These are phyloP conservation scores for Candida nemodendra DNA, from an alignment of 805 yeast genomes.

Conservation along the genomic window DNA sequence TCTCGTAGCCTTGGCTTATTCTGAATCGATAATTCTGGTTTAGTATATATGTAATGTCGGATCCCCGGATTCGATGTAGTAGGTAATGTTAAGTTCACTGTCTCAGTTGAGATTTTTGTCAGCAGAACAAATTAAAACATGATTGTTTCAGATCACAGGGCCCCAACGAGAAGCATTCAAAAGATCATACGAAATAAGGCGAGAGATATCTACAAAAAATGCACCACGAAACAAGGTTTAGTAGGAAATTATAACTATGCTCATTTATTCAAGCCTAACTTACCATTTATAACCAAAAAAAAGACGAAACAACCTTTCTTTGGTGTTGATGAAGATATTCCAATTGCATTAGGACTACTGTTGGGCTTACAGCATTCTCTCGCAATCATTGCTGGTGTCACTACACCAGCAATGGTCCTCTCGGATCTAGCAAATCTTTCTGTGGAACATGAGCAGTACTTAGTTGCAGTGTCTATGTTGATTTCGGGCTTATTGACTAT, in stretches of 20 bases:
- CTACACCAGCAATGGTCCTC: slow-evolving; percentile 70
- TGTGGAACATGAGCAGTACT: slow-evolving; percentile 44
- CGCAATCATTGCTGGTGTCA: slow-evolving; percentile 82
- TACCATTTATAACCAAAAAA: slow-evolving; percentile 51
- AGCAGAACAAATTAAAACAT: no score
- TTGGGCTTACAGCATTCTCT: slow-evolving; percentile 76
- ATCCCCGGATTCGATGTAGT: no score
- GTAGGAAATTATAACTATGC: slow-evolving; percentile 75
- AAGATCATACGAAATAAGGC: no score
- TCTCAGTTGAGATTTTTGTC: no score
- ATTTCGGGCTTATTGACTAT: slow-evolving; percentile 58
- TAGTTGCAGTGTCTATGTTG: slow-evolving; percentile 64
- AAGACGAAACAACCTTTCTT: slow-evolving; percentile 66
- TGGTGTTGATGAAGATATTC: slow-evolving; percentile 67
- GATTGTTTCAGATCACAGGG: no score
- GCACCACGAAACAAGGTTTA: slow-evolving; percentile 66
- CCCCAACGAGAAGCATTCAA: no score
- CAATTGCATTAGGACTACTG: slow-evolving; percentile 59
- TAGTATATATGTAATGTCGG: no score
- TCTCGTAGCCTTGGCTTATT: no score
- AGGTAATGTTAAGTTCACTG: no score
- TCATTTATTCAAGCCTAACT: slow-evolving; percentile 64
- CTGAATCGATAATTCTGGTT: no score
- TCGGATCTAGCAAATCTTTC: slow-evolving; percentile 53
- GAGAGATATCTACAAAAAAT: not conserved